Percentiles rank a stretch among this genome's conserved stretches.
These are phyloP conservation scores for Talaromyces wortmannii DNA, from an alignment of 495 filamentous ascomycete genomes.

Conservation along the genomic window DNA sequence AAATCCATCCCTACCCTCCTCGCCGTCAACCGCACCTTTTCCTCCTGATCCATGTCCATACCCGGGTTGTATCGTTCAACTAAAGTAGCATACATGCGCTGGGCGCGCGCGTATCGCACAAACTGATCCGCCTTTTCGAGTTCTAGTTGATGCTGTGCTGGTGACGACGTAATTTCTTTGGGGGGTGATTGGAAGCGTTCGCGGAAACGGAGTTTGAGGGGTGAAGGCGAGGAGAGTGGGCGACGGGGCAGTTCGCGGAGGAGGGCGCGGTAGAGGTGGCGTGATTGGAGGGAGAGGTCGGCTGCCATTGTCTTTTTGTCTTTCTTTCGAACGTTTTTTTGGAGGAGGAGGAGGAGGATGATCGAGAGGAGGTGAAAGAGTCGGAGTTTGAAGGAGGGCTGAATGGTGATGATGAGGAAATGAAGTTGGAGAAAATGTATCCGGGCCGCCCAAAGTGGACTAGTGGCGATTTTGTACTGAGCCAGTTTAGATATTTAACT, in stretches of 20 bases:
- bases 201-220: conserved; percentile 1
- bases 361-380: background rate
- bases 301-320: conserved; percentile 11
- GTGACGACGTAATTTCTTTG: background rate
- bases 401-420: no score
- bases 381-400: no score
- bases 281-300: conserved; percentile 40
- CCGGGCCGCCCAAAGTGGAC: no score
- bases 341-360: background rate
- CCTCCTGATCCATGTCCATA: conserved; percentile 77
- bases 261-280: conserved; percentile 80
- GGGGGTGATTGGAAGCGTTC: conserved; percentile 1
- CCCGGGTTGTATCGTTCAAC: conserved; percentile 92
- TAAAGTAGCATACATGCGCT: conserved; percentile 70
- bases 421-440: no score
- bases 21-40: conserved; percentile 75
- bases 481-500: no score
- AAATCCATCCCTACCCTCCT: conserved; percentile 84
- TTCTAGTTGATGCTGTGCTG: background rate
- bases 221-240: conserved; percentile 41
- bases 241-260: conserved; percentile 85
- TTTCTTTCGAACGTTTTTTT: background rate
- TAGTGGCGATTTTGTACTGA: background rate
- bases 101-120: conserved; percentile 70
- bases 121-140: conserved; percentile 67